Evolutionary conservation across 768 basidiomycete species (phyloP).

Genomic region (Calocybe gangraenosa): DNA sequence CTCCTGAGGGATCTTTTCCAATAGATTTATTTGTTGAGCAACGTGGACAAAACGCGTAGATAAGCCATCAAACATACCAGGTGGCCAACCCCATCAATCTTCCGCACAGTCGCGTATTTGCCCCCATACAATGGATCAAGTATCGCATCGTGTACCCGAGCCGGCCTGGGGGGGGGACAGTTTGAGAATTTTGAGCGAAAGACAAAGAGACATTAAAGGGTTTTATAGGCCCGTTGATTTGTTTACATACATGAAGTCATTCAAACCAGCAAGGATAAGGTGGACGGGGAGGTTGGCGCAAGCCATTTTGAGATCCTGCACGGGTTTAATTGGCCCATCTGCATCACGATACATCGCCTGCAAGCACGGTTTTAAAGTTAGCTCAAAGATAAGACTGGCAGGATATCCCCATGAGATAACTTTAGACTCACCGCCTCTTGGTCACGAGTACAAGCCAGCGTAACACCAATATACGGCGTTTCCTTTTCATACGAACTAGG

Average conservation of each 20-base stretch:
- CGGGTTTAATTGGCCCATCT: slow-evolving; percentile 50
- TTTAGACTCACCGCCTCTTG: slow-evolving; percentile 52
- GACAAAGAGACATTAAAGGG: not conserved
- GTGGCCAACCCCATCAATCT: slow-evolving; percentile 24
- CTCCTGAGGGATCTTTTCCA: slow-evolving; percentile 19
- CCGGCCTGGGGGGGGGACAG: slow-evolving; percentile 26
- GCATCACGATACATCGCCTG: slow-evolving; percentile 64
- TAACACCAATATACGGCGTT: slow-evolving; percentile 36
- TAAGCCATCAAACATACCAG: slow-evolving; percentile 19
- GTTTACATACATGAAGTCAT: slow-evolving; percentile 54
- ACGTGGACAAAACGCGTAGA: no score
- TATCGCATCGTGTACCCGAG: slow-evolving; percentile 26
- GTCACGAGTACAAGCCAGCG: slow-evolving; percentile 54
- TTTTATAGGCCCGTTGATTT: not conserved
- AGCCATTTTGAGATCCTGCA: slow-evolving; percentile 38
- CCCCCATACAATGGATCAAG: slow-evolving; percentile 23
- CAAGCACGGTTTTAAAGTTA: not conserved
- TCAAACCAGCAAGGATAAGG: slow-evolving; percentile 44
- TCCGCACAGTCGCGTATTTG: slow-evolving; percentile 23
- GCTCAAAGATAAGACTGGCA: not conserved
- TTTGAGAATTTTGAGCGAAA: not conserved
- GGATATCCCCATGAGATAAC: not conserved
- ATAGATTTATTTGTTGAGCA: no score
- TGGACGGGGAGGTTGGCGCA: slow-evolving; percentile 45
- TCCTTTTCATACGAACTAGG: slow-evolving; percentile 24